A percentile compares a stretch with the other conserved stretches of the same genome.
phyloP scores from a whole-genome alignment of 192 early-diverging fungal species.

The Coemansia sp. region DNA sequence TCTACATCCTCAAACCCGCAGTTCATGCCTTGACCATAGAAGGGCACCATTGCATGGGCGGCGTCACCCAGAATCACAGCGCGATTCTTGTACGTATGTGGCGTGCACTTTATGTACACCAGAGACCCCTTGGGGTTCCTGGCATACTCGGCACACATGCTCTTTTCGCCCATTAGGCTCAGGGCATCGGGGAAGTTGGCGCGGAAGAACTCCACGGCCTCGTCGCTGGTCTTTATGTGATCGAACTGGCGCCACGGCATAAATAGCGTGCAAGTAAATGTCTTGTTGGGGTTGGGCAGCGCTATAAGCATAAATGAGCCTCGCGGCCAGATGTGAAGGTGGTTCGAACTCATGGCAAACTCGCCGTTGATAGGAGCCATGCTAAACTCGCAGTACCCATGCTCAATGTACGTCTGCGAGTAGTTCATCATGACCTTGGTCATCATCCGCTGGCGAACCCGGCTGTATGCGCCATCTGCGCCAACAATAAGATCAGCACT shows the following conservation, averaged over 20 bases:
- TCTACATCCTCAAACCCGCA: conserved; percentile 95
- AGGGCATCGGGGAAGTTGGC: conserved; percentile 76
- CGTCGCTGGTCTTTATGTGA: conserved; percentile 59
- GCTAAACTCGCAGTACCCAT: conserved; percentile 88
- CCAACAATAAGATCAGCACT: conserved; percentile 80
- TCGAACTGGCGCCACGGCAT: conserved; percentile 89
- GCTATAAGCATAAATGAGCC: conserved; percentile 98
- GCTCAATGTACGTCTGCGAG: conserved; percentile 85
- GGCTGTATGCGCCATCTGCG: conserved; percentile 85
- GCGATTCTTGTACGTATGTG: conserved; percentile 78
- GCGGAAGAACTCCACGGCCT: conserved; percentile 70
- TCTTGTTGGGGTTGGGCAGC: conserved; percentile 87
- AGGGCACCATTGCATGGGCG: conserved; percentile 98
- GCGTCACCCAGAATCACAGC: conserved; percentile 90
- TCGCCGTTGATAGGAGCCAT: conserved; percentile 70
- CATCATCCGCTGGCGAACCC: conserved; percentile 79
- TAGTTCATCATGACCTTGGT: conserved; percentile 76
- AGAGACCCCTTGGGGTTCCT: conserved; percentile 82
- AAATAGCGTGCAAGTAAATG: conserved; percentile 96
- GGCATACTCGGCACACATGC: conserved; percentile 74
- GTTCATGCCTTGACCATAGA: conserved; percentile 98
- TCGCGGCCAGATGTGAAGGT: conserved; percentile 97
- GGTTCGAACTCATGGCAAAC: conserved; percentile 84
- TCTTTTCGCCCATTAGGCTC: conserved; percentile 70
- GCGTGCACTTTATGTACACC: conserved; percentile 79